Conservation (phyloP, 139 green algal genomes). For the Chlorella ohadii region DNA sequence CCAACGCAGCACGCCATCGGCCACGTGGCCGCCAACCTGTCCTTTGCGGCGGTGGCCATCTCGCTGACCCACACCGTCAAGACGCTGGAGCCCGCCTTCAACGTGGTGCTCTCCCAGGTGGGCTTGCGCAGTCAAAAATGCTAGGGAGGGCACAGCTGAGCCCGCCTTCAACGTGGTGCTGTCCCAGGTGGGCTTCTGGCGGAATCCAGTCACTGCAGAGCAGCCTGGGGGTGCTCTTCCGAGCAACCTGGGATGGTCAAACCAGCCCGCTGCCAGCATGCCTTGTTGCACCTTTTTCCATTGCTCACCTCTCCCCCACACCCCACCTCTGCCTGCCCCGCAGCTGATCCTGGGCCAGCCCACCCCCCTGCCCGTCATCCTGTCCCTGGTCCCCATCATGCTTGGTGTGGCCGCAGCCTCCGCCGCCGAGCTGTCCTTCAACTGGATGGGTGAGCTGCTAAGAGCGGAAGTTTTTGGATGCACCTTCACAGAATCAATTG, state of each 20-base stretch:
- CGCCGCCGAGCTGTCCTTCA: conserved; percentile 95
- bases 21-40: conserved; percentile 98
- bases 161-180: conserved; percentile 96
- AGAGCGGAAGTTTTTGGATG: no score
- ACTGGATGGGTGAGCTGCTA: conserved; percentile 79
- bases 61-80: conserved; percentile 99
- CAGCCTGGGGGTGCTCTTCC: no score
- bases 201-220: no score
- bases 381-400: conserved; percentile 96
- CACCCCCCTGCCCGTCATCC: conserved; percentile 88
- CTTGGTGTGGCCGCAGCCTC: conserved; percentile 89
- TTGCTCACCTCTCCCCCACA: background rate
- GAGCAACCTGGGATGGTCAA: no score
- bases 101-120: conserved; percentile 75
- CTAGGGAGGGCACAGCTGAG: no score
- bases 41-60: conserved; percentile 98
- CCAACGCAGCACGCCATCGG: conserved; percentile 85
- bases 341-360: conserved; percentile 29
- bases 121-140: no score
- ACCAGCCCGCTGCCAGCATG: no score
- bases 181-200: conserved; percentile 38
- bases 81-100: conserved; percentile 98
- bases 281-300: no score
- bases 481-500: no score
- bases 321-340: background rate